Evolutionary conservation across 2,329 filamentous ascomycete genomes (phyloP), one percentile per base, ranked within the genome.

Genomic region (Fusarium lyarnte): DNA sequence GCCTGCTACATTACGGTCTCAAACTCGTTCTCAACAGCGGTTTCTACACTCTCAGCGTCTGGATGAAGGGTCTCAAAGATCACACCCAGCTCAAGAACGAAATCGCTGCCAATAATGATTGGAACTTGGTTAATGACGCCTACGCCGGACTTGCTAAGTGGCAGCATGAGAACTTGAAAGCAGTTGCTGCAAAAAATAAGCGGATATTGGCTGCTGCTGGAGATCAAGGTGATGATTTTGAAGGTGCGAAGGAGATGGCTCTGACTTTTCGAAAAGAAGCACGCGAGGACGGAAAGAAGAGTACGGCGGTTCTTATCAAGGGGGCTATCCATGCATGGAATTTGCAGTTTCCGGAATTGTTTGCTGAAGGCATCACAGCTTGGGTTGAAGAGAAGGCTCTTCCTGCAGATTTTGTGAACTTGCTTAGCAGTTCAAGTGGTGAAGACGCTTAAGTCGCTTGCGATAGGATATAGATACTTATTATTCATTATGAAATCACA

Each of bases 321-420:
- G 52, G 46, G 1, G 63, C 46, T 3, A 49, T 65, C 2, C 83
- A 84, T 73, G 78, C 77, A 14, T 85, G 83, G 84, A 80, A 84
- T 54, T 58, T 85, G 47, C 83, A 85, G 46, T 73, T 81, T 33
- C 84, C 84, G 0, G 73, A 79, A 39, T 49, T 84, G 4, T 85
- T 85, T 67, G 81, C 82, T 0, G 67, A 75, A 23, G 80, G 79
- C 1, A 74, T 84, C 9, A 76, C 69, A 60, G 80, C 81, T 12
- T 85, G 83, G 83, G 65, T 82, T 5, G 73, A 79, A 25, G 69
- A 67, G 6, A 54, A 58, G 5, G 55, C 62, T 33, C 42, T 83
- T 42, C 80, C 81, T 3, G 54, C 60, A 5, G 76, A 58, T 11
- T 73, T 79, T 51, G 67, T 77, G 13, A 31, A 39, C 35, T 29